Base-by-base conservation (phyloP, 805 yeast species). In the Lipomyces yamadae region DNA sequence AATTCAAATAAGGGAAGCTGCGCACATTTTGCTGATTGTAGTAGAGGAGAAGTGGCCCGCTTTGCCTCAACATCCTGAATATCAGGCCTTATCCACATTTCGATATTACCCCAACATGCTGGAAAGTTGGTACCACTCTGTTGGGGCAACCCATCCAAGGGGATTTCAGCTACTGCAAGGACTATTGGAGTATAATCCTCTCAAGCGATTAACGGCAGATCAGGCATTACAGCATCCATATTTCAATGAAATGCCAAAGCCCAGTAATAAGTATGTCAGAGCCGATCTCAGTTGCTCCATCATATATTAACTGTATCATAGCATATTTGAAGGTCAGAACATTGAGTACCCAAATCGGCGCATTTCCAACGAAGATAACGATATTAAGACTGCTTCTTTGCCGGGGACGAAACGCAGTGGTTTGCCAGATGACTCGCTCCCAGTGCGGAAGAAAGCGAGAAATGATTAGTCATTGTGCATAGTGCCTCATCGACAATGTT, bases 281-380 rank as follows among this genome's bases (percentile, higher is more conserved):
- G n/a, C 15, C 7, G 18, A 18, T 42, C 39, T 42, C 48, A 42
- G 7, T 33, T 29, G 15, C n/a, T 37, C 3, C 37, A 29, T 52
- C 7, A 29, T 39, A 29, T 15, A 29, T 13, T 53, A 18, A 11
- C 18, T 45, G 45, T 24, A 13, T 15, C 33, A 34, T 42, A 67
- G 73, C 74, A 94, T 95, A 0, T 95, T 95, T 77, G 92, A 88
- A 67, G 89, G 90, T 0, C 84, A 88, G 65, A 83, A 81, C 50
- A 82, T 87, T 74, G 87, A 85, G 71, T 95, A 95, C 75, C 98
- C 99, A 1, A 84, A 87, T 39, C 82, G 99, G 71, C 84, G 97
- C 72, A 92, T 94, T 37, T 91, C 91, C 72, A 88, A 91, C 29
- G 96, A 91, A 73, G 97, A 92, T 76, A 88, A 87, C 71, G 97